A percentile compares a stretch with the other conserved stretches of the same genome.
Conservation (phyloP, 495 filamentous ascomycete genomes). For the Chaetomium fimeti region DNA sequence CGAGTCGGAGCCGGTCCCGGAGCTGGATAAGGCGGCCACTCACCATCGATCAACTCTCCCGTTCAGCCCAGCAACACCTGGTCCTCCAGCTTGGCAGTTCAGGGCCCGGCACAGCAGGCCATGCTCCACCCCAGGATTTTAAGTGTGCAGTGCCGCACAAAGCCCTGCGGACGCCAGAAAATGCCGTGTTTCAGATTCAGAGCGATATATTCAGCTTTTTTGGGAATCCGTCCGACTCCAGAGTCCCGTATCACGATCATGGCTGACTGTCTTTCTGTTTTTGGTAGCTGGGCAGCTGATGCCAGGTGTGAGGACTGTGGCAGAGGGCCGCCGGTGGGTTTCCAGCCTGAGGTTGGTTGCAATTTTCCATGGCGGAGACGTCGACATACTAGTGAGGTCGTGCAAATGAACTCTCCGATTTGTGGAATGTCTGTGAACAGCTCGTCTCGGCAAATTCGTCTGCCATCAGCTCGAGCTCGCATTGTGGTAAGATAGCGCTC, state of each 20-base stretch:
- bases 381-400: too few species aligned
- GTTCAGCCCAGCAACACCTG: background rate
- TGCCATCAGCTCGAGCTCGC: background rate
- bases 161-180: background rate
- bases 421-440: too few species aligned
- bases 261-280: background rate
- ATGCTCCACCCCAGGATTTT: background rate
- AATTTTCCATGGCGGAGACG: too few species aligned
- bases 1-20: background rate
- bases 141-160: slow-evolving; percentile 21
- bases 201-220: slow-evolving; percentile 11
- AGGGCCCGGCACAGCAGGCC: slow-evolving; percentile 12
- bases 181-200: slow-evolving; percentile 27
- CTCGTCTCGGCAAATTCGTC: background rate
- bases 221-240: slow-evolving; percentile 2
- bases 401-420: too few species aligned
- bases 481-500: background rate
- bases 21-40: slow-evolving; percentile 19
- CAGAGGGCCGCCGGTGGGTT: background rate
- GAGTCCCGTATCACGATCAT: background rate
- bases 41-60: slow-evolving; percentile 3
- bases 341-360: too few species aligned
- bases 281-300: background rate
- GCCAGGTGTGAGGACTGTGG: background rate
- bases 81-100: slow-evolving; percentile 18